Conservation (phyloP, 768 basidiomycete species). For the Trametes maxima region DNA sequence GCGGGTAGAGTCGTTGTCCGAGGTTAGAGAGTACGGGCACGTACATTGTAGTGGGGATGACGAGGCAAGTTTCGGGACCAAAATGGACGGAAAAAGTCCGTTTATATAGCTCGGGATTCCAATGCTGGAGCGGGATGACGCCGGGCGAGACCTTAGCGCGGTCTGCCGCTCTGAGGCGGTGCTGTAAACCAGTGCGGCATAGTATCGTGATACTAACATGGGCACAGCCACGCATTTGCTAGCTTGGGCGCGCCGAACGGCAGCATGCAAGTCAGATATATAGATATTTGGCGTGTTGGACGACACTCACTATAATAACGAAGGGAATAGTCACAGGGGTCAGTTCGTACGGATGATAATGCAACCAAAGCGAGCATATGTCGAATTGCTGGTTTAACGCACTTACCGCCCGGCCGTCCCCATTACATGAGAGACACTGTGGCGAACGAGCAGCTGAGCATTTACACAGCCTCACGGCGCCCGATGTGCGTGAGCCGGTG, state of each 20-base stretch:
- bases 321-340: no score
- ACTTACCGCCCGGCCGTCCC: background rate
- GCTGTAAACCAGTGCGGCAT: no score
- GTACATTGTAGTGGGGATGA: constrained; percentile 18
- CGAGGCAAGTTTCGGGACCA: background rate
- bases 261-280: no score
- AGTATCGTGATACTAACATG: no score
- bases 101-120: background rate
- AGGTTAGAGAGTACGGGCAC: constrained; percentile 22
- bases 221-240: no score
- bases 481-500: background rate
- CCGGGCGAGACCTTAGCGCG: no score
- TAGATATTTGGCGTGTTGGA: no score
- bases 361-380: no score
- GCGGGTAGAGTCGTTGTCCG: constrained; percentile 21
- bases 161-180: no score
- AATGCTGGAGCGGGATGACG: background rate
- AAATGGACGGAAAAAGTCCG: background rate
- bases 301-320: no score
- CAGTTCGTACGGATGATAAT: no score
- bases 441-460: background rate
- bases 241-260: no score
- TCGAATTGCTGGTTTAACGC: background rate
- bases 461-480: background rate
- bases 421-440: background rate